Evolutionary conservation across 1,284 basidiomycete species (phyloP).

Genomic region (Cutaneotrichosporon sp.): DNA sequence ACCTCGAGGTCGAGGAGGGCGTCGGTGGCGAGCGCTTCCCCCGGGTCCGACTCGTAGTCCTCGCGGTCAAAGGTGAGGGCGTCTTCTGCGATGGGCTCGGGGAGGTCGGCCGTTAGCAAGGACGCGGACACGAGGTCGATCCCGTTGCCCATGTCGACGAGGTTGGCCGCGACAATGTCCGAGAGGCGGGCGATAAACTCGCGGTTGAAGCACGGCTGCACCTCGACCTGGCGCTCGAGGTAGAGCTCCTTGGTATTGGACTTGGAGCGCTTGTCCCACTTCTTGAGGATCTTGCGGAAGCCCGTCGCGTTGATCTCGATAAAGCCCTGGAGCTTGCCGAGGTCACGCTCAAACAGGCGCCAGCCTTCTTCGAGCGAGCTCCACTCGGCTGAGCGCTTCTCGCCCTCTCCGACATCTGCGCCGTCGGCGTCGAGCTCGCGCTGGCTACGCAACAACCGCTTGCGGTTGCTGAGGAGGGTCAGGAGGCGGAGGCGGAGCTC

Average conservation of each 20-base stretch:
- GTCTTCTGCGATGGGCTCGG: conserved; percentile 45
- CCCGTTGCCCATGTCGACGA: conserved; percentile 84
- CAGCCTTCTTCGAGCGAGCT: conserved; percentile 94
- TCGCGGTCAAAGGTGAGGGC: conserved; percentile 68
- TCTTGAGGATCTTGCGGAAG: conserved; percentile 97
- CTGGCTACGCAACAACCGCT: conserved; percentile 56
- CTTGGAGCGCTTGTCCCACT: conserved; percentile 97
- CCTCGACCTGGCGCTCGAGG: conserved; percentile 93
- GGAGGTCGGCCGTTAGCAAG: conserved; percentile 52
- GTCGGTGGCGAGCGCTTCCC: conserved; percentile 58
- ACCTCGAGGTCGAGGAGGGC: conserved; percentile 85
- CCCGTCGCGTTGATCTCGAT: conserved; percentile 98
- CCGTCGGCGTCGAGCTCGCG: conserved; percentile 43
- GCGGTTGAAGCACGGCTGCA: conserved; percentile 96
- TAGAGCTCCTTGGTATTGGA: conserved; percentile 96
- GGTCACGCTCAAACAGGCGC: conserved; percentile 87
- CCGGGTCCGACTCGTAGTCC: conserved; percentile 55
- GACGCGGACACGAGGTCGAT: conserved; percentile 67
- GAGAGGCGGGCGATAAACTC: conserved; percentile 97
- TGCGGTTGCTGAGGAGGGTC: conserved; percentile 89
- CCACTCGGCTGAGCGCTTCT: conserved; percentile 73
- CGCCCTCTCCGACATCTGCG: conserved; percentile 62
- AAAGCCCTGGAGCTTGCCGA: conserved; percentile 96
- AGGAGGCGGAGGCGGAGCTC: conserved; percentile 90
- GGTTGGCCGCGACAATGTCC: conserved; percentile 90